Percentiles rank a stretch among this genome's conserved stretches.
These are phyloP conservation scores for Cyclostephanos invisitatus DNA, from an alignment of 108 stramenopile genomes.

Conservation along the genomic window DNA sequence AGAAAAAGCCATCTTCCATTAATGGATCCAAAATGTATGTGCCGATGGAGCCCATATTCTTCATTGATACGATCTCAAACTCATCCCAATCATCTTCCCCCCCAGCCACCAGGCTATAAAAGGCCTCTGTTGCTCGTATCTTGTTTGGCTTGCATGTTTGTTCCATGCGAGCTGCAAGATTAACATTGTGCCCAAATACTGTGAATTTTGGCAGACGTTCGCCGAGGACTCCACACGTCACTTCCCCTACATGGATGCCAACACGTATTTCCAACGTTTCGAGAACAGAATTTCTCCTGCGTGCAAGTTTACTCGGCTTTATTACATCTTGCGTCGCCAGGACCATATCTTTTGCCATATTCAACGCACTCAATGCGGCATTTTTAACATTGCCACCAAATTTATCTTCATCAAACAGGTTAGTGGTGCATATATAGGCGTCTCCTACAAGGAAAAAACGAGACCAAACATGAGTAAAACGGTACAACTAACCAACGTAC, in stretches of 20 bases:
- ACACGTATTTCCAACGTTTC: slow-evolving; percentile 25
- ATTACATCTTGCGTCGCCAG: slow-evolving; percentile 10
- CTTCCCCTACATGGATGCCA: slow-evolving; percentile 34
- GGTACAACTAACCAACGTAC: background rate
- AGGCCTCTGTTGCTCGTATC: slow-evolving; percentile 35
- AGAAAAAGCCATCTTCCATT: background rate
- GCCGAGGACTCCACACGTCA: slow-evolving; percentile 29
- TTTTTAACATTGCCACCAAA: slow-evolving; percentile 13
- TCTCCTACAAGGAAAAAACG: slow-evolving; percentile 10
- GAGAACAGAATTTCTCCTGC: background rate
- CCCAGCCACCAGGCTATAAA: slow-evolving; percentile 25
- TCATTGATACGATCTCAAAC: slow-evolving; percentile 20
- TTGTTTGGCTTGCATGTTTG: slow-evolving; percentile 27
- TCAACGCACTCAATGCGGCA: slow-evolving; percentile 26
- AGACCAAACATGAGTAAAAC: background rate
- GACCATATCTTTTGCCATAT: slow-evolving; percentile 34
- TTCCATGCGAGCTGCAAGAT: slow-evolving; percentile 47
- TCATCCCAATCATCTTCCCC: slow-evolving; percentile 24
- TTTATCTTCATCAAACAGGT: slow-evolving; percentile 18
- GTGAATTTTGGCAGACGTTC: slow-evolving; percentile 31
- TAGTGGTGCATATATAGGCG: slow-evolving; percentile 31
- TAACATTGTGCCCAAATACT: slow-evolving; percentile 33
- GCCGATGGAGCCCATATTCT: slow-evolving; percentile 38
- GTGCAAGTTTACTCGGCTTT: background rate
- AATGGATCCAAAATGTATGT: slow-evolving; percentile 35